These are phyloP conservation scores for Alternaria brassicicola DNA, from an alignment of 2,329 filamentous ascomycete genomes.

Conservation along the genomic window DNA sequence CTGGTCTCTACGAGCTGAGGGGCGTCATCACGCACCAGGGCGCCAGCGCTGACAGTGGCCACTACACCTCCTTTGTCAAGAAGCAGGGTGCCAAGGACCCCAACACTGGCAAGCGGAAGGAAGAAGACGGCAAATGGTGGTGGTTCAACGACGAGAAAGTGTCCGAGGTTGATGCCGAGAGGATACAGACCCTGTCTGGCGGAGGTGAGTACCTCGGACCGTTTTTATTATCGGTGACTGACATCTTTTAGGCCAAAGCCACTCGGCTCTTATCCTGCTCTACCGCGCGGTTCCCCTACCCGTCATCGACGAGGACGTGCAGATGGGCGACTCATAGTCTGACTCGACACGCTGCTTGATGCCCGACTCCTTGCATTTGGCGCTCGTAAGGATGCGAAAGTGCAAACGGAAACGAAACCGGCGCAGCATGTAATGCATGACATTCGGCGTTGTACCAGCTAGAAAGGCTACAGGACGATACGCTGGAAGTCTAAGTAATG, in stretches of 20 bases:
- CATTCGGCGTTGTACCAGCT: conserved; percentile 40
- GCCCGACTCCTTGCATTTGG: not conserved
- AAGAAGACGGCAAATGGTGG: conserved; percentile 97
- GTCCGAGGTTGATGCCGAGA: conserved; percentile 85
- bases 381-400: not conserved
- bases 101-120: conserved; percentile 75
- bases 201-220: conserved; percentile 65
- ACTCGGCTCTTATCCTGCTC: conserved; percentile 80
- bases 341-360: not conserved
- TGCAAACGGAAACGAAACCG: conserved; percentile 1
- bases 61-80: conserved; percentile 98
- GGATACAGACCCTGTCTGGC: conserved; percentile 87
- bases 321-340: conserved; percentile 34
- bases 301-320: conserved; percentile 56
- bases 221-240: conserved; percentile 11
- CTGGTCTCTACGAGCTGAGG: conserved; percentile 91
- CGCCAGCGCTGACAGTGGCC: conserved; percentile 93
- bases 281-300: conserved; percentile 77
- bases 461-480: conserved; percentile 17
- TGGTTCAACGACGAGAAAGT: conserved; percentile 99
- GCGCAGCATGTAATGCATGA: conserved; percentile 22
- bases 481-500: conserved; percentile 21
- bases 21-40: conserved; percentile 97
- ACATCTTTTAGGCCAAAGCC: conserved; percentile 65
- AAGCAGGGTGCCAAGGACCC: conserved; percentile 77